Base-by-base conservation (phyloP, 2,329 filamentous ascomycete genomes). In the Alternaria gansuensis region DNA sequence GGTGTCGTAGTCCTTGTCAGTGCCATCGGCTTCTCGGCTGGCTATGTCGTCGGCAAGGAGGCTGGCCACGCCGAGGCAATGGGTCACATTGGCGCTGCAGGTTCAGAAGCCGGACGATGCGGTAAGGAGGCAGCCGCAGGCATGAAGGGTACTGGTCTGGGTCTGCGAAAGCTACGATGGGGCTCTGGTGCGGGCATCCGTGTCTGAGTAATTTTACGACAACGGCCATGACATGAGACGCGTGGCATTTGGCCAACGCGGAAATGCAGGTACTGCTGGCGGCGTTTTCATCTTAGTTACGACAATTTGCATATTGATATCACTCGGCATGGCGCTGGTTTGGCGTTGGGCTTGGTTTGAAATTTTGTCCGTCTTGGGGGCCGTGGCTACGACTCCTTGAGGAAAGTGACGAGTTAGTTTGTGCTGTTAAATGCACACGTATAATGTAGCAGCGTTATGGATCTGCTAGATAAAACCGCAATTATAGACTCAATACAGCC, bases 1-100 rank as follows among this genome's bases (percentile, higher is more conserved):
- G 86, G 87, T 2, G 86, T 89, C 17, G 85, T 89, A 2, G 85
- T 89, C 2, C 80, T 88, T 0, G 83, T 89, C 54, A 87, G 84
- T 14, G 87, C 87, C 2, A 82, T 89, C 61, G 87, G 85, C 66
- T 89, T 89, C 72, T 85, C 85, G 0, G 87, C 87, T 4, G 87
- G 87, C 1, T 89, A 88, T 67, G 83, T 84, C 13, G 80, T 88
- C 13, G 87, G 87, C 10, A 82, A 82, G 54, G 86, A 88, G 63
- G 82, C 85, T 4, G 85, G 85, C 1, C 79, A 81, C 51, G 76
- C 82, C 3, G 86, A 88, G 68, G 81, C 70, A 7, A 62, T 76
- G 58, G 69, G 72, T 23, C 72, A 76, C 44, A 40, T 76, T 40
- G 72, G 73, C 21, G 54, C 60, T 50, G 72, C 63, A 4, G 69